These are phyloP conservation scores for Fusarium sp. DNA, from an alignment of 2,329 filamentous ascomycete genomes.

Conservation along the genomic window DNA sequence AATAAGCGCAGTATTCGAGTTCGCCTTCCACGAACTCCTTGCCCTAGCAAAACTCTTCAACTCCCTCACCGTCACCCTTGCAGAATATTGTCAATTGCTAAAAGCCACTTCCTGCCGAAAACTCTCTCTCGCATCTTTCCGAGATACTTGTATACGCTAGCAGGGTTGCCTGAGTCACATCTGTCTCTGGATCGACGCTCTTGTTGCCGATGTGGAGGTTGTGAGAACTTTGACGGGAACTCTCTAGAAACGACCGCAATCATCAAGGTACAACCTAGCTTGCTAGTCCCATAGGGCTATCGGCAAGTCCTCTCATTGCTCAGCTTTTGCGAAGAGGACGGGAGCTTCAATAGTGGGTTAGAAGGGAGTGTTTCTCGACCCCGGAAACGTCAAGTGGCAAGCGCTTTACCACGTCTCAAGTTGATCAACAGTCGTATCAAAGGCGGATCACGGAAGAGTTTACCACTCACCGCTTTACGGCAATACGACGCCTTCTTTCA, in stretches of 20 bases:
- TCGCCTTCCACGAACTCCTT: conserved; percentile 2
- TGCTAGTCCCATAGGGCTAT: conserved; percentile 9
- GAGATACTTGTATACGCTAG: conserved; percentile 8
- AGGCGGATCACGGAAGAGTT: conserved; percentile 25
- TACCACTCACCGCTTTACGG: conserved; percentile 29
- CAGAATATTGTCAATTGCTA: neutral
- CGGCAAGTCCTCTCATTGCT: neutral
- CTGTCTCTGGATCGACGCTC: neutral
- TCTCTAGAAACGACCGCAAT: neutral
- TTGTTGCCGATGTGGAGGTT: neutral
- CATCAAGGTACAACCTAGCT: neutral
- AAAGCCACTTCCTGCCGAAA: conserved; percentile 9
- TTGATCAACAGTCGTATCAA: conserved; percentile 28
- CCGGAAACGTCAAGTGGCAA: conserved; percentile 15
- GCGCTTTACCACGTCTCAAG: conserved; percentile 14
- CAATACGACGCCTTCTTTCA: conserved; percentile 25
- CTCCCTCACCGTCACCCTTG: neutral
- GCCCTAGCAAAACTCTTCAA: neutral
- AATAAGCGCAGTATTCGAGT: neutral
- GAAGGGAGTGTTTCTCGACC: conserved; percentile 5
- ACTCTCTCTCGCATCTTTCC: conserved; percentile 9
- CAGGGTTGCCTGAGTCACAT: conserved; percentile 12
- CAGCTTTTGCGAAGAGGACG: neutral
- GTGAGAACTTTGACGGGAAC: conserved; percentile 5
- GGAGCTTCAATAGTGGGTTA: conserved; percentile 7